phyloP scores from a whole-genome alignment of 139 green algal genomes.

The Chlorella sp. region DNA sequence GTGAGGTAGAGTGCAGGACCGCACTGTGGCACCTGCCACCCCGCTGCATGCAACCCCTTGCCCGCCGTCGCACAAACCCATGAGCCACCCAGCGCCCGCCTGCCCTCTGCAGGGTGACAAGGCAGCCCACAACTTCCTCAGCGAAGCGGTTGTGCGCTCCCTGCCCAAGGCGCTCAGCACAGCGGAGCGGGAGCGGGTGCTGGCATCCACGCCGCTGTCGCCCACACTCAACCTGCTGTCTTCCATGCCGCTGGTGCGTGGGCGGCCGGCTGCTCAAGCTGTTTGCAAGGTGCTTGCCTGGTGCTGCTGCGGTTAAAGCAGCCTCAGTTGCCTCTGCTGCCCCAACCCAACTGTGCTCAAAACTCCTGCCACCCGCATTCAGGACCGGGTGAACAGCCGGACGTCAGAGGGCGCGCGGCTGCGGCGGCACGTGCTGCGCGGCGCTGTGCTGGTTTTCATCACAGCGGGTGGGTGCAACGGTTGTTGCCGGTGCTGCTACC shows the following conservation, averaged over 20 bases:
- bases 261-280: background rate
- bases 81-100: background rate
- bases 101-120: conserved; percentile 16
- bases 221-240: conserved; percentile 54
- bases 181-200: conserved; percentile 60
- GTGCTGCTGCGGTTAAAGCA: too few species aligned
- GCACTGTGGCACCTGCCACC: background rate
- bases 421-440: conserved; percentile 75
- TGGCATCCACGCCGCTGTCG: conserved; percentile 64
- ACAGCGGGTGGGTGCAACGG: conserved; percentile 79
- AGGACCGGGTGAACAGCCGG: conserved; percentile 14
- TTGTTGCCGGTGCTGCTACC: background rate
- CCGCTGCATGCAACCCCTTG: background rate
- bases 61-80: background rate
- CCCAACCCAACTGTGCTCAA: too few species aligned
- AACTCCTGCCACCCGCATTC: too few species aligned
- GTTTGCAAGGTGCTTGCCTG: too few species aligned
- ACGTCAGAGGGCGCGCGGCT: conserved; percentile 56
- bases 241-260: conserved; percentile 42
- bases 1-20: too few species aligned
- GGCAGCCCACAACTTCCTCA: conserved; percentile 61
- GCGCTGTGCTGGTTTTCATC: conserved; percentile 86
- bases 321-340: too few species aligned
- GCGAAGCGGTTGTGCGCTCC: conserved; percentile 73
- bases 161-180: conserved; percentile 71